phyloP scores from a whole-genome alignment of 805 yeast species.

The Geotrichum ghanense region DNA sequence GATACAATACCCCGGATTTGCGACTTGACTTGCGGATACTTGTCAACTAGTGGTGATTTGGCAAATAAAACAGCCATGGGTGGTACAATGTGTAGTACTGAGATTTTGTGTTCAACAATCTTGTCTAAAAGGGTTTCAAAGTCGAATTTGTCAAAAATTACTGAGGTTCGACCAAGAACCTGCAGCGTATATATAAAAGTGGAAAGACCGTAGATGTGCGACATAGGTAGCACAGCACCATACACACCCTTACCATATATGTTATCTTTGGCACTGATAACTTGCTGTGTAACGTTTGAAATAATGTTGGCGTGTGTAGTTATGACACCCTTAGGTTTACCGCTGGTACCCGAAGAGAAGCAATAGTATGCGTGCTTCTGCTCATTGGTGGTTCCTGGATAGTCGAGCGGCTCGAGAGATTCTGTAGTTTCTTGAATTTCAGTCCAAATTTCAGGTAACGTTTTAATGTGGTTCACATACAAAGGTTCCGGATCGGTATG shows the following conservation, averaged over 20 bases:
- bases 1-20: constrained; percentile 30
- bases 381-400: not conserved
- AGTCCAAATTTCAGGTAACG: not conserved
- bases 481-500: constrained; percentile 2
- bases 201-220: constrained; percentile 46
- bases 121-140: constrained; percentile 21
- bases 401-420: constrained; percentile 2
- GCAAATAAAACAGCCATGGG: constrained; percentile 37
- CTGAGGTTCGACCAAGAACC: constrained; percentile 16
- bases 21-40: constrained; percentile 30
- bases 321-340: constrained; percentile 66
- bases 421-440: constrained; percentile 5
- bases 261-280: not conserved
- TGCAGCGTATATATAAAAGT: constrained; percentile 67
- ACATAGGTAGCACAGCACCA: constrained; percentile 12
- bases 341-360: constrained; percentile 27
- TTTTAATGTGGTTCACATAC: not conserved
- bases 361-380: constrained; percentile 18
- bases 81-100: constrained; percentile 31
- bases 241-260: constrained; percentile 3
- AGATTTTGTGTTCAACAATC: constrained; percentile 24
- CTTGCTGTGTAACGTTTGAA: constrained; percentile 16
- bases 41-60: constrained; percentile 31
- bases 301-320: constrained; percentile 42
- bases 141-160: constrained; percentile 25